Evolutionary conservation across 495 filamentous ascomycete species (phyloP), one percentile per base, ranked within the genome.

Genomic region (Annulohypoxylon nitens): DNA sequence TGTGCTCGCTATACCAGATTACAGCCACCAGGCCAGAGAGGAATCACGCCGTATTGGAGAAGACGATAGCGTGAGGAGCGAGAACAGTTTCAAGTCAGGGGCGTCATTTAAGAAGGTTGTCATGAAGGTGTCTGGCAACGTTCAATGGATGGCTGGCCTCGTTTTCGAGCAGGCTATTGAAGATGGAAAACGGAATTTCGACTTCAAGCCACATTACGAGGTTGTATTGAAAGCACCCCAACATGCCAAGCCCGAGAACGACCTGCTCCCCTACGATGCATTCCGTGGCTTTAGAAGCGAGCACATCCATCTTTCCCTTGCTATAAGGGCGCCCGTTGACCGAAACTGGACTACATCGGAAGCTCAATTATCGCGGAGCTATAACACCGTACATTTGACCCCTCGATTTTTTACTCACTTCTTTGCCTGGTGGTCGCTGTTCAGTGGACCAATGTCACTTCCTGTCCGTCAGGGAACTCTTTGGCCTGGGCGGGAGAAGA

Each of bases 391-490:
- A 4, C 97, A 99, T 79, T 85, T 98, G 51, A 94, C 90, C 9
- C 96, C 96, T 6, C 90, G 94, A 6, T 97, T 98, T 86, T 99
- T 99, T 78, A 97, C 94, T 2, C 96, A 98, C 76, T 99, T 99
- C 83, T 98, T 95, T 82, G 90, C 91, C 73, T 99, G 96, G 96
- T 98, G 94, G 95, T 93, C 92, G 10, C 88, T 98, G 69, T 99
- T 99, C 81, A 93, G 93, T 6, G 95, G 95, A 0, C 91, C 93
- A 12, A 95, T 99, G 91, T 96, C 96, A 10, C 88, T 99, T 26
- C 96, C 96, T 26, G 91, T 99, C 63, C 92, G 96, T 0, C 96
- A 99, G 80, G 96, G 96, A 8, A 86, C 86, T 34, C 85, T 99
- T 11, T 99, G 93, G 89, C 96, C 94, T 12, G 95, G 93, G 8